Conservation (phyloP, 352 stramenopile species). For the Pythium brachiatum region DNA sequence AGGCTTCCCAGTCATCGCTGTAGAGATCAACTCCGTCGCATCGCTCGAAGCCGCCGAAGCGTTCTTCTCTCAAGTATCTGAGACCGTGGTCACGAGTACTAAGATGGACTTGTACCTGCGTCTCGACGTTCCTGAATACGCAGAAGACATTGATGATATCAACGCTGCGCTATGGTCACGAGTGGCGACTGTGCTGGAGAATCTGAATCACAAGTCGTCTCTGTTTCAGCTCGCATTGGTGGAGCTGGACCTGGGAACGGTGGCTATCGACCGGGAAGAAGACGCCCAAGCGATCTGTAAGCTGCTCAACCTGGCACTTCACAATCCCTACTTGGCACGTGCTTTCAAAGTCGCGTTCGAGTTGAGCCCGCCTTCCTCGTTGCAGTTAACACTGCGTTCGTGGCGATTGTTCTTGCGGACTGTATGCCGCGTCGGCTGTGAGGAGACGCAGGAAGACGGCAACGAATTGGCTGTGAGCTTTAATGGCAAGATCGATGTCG, state of each 20-base stretch:
- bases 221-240: conserved; percentile 5
- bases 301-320: conserved; percentile 6
- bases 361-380: neutral
- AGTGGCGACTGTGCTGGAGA: neutral
- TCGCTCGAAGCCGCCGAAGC: neutral
- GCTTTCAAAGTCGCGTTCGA: conserved; percentile 5
- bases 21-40: neutral
- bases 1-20: conserved; percentile 8
- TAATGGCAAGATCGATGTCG: neutral
- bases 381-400: neutral
- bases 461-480: conserved; percentile 9
- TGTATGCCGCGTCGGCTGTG: conserved; percentile 5
- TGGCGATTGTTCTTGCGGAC: conserved; percentile 10
- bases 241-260: conserved; percentile 1
- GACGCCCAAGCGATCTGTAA: neutral
- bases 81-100: neutral
- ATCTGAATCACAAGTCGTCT: neutral
- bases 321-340: neutral
- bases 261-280: neutral
- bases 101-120: conserved; percentile 9
- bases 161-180: neutral
- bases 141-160: neutral
- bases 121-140: neutral
- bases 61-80: conserved; percentile 2
- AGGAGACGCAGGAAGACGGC: neutral